Conservation (phyloP, 2,329 filamentous ascomycete genomes). For the Fusarium oligoseptatum region DNA sequence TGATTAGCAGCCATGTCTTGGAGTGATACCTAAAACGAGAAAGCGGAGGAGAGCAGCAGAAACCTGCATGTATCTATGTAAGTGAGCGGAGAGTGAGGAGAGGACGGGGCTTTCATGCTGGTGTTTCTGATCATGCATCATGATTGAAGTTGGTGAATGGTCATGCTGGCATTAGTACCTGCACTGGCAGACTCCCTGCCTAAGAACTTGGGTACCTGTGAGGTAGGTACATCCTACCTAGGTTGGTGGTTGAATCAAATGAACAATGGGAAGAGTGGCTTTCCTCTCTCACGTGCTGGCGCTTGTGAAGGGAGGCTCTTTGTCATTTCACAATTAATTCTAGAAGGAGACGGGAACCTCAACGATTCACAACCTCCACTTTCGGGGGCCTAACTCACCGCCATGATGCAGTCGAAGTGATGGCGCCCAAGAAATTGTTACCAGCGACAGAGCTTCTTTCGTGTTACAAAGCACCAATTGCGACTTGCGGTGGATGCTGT, state of each 20-base stretch:
- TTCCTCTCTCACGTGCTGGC: conserved; percentile 2
- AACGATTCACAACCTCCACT: conserved; percentile 22
- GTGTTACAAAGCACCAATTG: conserved; percentile 19
- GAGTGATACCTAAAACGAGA: not conserved
- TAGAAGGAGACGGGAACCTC: not conserved
- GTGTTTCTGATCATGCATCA: not conserved
- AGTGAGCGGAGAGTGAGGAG: not conserved
- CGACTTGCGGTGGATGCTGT: conserved; percentile 28
- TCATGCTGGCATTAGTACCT: not conserved
- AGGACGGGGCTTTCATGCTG: not conserved
- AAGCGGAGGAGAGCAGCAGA: not conserved
- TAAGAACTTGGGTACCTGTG: not conserved
- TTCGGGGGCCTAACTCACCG: conserved; percentile 26
- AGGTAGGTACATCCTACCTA: not conserved
- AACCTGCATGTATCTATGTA: not conserved
- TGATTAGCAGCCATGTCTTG: not conserved
- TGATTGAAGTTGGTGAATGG: not conserved
- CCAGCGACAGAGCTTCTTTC: conserved; percentile 17
- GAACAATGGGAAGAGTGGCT: not conserved
- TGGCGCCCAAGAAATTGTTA: conserved; percentile 14
- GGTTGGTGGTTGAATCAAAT: not conserved
- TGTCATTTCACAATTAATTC: conserved; percentile 7
- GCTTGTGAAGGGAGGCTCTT: not conserved
- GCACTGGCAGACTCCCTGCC: not conserved
- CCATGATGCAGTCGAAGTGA: conserved; percentile 3